Evolutionary conservation across 2,329 filamentous ascomycete species (phyloP).

Genomic region (Venturiaceae sp.): DNA sequence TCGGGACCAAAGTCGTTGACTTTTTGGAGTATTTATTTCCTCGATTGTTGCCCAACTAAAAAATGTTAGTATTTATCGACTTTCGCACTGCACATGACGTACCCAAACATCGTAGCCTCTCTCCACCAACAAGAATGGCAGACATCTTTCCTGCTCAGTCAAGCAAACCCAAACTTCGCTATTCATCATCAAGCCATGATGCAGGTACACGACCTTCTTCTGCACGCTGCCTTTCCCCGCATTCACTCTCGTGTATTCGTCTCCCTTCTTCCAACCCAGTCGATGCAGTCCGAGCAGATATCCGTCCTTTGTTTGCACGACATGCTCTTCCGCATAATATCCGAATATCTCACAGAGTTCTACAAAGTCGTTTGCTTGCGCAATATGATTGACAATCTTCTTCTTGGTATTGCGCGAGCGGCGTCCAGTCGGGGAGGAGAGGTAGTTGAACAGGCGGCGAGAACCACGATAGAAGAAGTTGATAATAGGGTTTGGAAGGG

Average conservation of each 20-base stretch:
- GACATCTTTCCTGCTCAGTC: conserved; percentile 73
- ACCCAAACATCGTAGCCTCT: conserved; percentile 94
- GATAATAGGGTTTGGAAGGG: conserved; percentile 74
- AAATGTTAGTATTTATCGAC: conserved; percentile 13
- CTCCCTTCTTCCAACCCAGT: conserved; percentile 71
- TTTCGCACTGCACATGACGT: conserved; percentile 20
- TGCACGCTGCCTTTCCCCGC: conserved; percentile 53
- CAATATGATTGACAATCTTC: conserved; percentile 66
- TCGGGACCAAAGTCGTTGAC: conserved; percentile 65
- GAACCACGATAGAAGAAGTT: conserved; percentile 74
- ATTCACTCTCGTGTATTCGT: conserved; percentile 71
- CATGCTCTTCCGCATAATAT: conserved; percentile 91
- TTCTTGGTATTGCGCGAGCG: conserved; percentile 60
- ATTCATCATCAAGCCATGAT: conserved; percentile 97
- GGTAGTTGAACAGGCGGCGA: conserved; percentile 69
- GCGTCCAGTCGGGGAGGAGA: conserved; percentile 61
- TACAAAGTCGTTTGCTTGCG: conserved; percentile 82
- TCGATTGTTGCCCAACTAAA: conserved; percentile 83
- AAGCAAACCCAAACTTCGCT: conserved; percentile 96
- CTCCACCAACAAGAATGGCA: conserved; percentile 85
- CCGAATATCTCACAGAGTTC: conserved; percentile 89
- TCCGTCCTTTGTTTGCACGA: conserved; percentile 89
- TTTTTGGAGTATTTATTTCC: conserved; percentile 99
- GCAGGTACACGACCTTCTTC: conserved; percentile 87
- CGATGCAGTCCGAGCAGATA: conserved; percentile 87